phyloP scores from a whole-genome alignment of 768 basidiomycete genomes.

The Cantharellus anzutake region DNA sequence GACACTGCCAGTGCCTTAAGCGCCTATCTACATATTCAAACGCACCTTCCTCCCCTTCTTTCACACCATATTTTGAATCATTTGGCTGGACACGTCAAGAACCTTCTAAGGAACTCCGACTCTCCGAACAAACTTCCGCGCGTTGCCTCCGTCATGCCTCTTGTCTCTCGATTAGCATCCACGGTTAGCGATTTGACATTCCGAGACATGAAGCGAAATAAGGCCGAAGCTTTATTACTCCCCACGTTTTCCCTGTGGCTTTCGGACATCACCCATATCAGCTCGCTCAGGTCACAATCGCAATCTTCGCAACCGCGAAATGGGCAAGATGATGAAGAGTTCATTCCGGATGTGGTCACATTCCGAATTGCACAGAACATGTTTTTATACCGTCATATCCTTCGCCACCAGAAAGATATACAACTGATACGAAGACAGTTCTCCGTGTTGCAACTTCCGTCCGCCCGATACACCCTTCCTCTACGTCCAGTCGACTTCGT shows the following conservation, averaged over 20 bases:
- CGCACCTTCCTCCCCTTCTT: conserved; percentile 40
- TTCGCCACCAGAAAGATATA: conserved; percentile 47
- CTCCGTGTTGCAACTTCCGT: conserved; percentile 39
- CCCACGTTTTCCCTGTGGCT: conserved; percentile 62
- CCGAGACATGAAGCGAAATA: conserved; percentile 52
- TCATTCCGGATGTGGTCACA: conserved; percentile 23
- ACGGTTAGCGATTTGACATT: conserved; percentile 58
- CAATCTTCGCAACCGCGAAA: background rate
- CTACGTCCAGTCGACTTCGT: conserved; percentile 21
- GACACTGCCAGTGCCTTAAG: conserved; percentile 34
- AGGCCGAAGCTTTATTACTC: conserved; percentile 46
- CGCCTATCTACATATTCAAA: conserved; percentile 36
- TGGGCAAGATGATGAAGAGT: background rate
- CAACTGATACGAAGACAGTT: conserved; percentile 47
- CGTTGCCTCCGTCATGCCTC: conserved; percentile 35
- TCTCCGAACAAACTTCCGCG: conserved; percentile 19
- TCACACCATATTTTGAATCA: conserved; percentile 52
- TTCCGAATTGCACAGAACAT: conserved; percentile 55
- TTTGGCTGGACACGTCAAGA: conserved; percentile 38
- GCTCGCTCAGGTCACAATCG: background rate
- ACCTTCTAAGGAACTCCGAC: conserved; percentile 26
- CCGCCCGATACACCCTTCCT: conserved; percentile 4
- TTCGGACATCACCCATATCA: conserved; percentile 21
- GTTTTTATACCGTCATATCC: conserved; percentile 43
- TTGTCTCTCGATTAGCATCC: conserved; percentile 36